Evolutionary conservation across 148 eudicot genomes (phyloP), one percentile per base, ranked within the genome.

Genomic region (Amaranthus palmeri): DNA sequence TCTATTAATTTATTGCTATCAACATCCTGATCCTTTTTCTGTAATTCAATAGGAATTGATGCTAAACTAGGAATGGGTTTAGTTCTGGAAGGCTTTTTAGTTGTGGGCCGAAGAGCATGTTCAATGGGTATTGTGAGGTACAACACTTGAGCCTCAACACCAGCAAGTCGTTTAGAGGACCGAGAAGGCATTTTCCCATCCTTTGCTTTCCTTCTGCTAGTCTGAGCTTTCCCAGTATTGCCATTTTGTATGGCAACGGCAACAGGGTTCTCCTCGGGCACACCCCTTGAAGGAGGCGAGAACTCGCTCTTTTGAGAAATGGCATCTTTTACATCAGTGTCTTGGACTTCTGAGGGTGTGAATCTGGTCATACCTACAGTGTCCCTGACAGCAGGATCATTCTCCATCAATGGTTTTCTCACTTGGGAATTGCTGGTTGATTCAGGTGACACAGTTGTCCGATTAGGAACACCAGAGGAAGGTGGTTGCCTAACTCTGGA

Each of bases 161-260:
- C 87, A 36, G 85, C 85, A 73, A 86, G 82, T 77, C 90, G 84
- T 51, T 85, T 86, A 25, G 96, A 88, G 69, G 87, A 74, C 64
- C 90, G 85, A 55, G 69, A 57, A 64, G 90, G 85, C 43, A 7
- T 48, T 9, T 72, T 75, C 62, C 71, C 71, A 12, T 82, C 84
- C 79, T 73, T 82, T 59, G 79, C 47, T 70, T 81, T 85, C 68
- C 75, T 85, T 71, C 74, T 77, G 78, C 66, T 60, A 53, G 66
- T 54, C 74, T 74, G 71, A 65, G 75, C 12, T 73, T 75, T 74
- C 42, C 51, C 65, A 49, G 60, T 70, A 72, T 70, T 75, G 51
- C 68, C 71, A 25, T 14, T 57, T 44, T 76, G 68, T 41, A 65
- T 71, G 15, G 54, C 65, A 73, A 46, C 64, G 61, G 43, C 67